Conservation (phyloP, 495 filamentous ascomycete species). For the Lichina pygmaea region DNA sequence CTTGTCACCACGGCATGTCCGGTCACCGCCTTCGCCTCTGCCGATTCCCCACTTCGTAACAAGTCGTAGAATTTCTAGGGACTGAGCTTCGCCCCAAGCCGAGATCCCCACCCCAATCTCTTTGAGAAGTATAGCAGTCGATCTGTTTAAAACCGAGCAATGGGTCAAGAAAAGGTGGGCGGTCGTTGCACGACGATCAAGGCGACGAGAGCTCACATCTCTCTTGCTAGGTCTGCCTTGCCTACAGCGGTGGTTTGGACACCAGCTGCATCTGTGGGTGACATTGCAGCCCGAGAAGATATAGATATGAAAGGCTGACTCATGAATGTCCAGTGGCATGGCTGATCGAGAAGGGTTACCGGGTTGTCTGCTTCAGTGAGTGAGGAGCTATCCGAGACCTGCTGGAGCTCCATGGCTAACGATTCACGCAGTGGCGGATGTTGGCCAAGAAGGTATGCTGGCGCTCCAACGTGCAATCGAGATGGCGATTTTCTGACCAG, state of each 20-base stretch:
- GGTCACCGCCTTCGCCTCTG: no score
- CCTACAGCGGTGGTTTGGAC: conserved; percentile 3
- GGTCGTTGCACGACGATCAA: no score
- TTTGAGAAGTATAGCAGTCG: no score
- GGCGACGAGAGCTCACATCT: no score
- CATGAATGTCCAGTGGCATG: conserved; percentile 12
- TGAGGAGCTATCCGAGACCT: conserved; percentile 7
- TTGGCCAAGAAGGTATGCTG: conserved; percentile 26
- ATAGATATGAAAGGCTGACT: background rate
- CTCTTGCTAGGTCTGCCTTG: conserved; percentile 2
- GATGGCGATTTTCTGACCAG: conserved; percentile 10
- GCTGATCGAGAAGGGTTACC: conserved; percentile 42
- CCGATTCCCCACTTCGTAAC: no score
- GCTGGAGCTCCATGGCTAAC: background rate
- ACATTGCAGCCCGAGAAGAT: background rate
- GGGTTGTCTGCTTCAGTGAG: conserved; percentile 36
- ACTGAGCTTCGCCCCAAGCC: no score
- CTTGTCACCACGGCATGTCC: no score
- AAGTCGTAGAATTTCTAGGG: no score
- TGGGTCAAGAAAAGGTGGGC: no score
- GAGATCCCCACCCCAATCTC: no score
- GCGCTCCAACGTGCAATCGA: background rate
- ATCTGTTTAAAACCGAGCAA: no score
- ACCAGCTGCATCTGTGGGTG: conserved; percentile 3
- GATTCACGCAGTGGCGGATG: conserved; percentile 23